Evolutionary conservation across 2,329 filamentous ascomycete genomes (phyloP).

Genomic region (Penicillium fuscoglaucum): DNA sequence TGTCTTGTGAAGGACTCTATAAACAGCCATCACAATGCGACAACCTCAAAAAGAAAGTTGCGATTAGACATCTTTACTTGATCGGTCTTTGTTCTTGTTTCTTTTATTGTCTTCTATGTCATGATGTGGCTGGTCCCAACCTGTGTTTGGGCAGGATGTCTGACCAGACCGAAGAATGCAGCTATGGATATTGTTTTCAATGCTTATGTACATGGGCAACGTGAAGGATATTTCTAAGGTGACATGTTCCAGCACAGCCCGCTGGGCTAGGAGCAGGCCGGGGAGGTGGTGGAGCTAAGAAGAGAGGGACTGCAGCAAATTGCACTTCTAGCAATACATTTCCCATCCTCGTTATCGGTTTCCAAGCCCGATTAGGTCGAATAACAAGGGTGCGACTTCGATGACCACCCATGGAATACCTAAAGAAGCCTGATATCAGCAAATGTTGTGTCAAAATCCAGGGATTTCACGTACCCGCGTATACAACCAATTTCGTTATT

Average conservation of each 20-base stretch:
- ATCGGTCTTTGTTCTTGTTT: background rate
- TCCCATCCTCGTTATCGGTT: conserved; percentile 6
- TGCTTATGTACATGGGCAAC: conserved; percentile 25
- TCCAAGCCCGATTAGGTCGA: conserved; percentile 52
- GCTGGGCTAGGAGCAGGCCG: conserved; percentile 15
- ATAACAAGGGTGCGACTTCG: conserved; percentile 70
- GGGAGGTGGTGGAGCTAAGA: background rate
- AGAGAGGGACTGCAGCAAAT: background rate
- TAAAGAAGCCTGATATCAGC: conserved; percentile 35
- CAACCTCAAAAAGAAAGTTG: background rate
- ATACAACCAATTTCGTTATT: conserved; percentile 93
- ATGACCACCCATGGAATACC: conserved; percentile 82
- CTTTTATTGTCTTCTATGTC: background rate
- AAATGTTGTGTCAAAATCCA: conserved; percentile 4
- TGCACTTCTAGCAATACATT: background rate
- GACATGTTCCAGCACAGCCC: conserved; percentile 15
- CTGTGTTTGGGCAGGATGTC: background rate
- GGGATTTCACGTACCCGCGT: conserved; percentile 66
- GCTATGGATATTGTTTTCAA: conserved; percentile 17
- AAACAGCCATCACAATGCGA: background rate
- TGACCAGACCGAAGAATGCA: background rate
- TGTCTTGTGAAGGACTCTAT: background rate
- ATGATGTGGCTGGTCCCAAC: background rate
- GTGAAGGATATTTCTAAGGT: conserved; percentile 10
- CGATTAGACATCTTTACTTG: background rate